Evolutionary conservation across 345 rosid species (phyloP), one percentile per base, ranked within the genome.

Genomic region (Gossypium longicalyx): DNA sequence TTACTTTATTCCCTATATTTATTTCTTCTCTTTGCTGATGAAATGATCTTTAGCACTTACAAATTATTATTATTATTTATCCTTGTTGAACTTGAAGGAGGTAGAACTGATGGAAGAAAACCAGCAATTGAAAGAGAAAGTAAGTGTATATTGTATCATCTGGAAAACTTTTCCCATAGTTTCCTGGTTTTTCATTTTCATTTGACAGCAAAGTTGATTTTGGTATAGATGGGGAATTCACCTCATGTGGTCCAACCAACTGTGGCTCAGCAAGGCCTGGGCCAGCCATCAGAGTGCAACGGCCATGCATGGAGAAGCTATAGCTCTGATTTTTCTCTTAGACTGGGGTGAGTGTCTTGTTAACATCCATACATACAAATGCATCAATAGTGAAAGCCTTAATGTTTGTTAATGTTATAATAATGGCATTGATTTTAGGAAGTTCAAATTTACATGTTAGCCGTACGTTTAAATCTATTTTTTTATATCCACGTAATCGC

Each of bases 71-170:
- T 34, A 34, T 34, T 34, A 5, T 48, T 34, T 2, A 19, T 44
- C 56, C 22, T 67, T 71, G 45, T 41, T 38, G 70, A 15, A 70
- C 59, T 19, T 77, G 71, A 78, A 85, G 87, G 81, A 12, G 74
- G 73, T n/a, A 2, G 34, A 71, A 52, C 52, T 85, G 44, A 59
- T 19, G 70, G 82, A 80, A 70, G 82, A 78, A 70, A 85, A 82
- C 69, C 59, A 67, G 77, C 59, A 53, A 19, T 73, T 85, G 77
- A 80, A 74, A 72, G 58, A 80, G 23, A 78, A 10, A 58, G 85
- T 80, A 59, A 59, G 76, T 57, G 23, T 41, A 15, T 44, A 45
- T 51, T 51, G 7, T 34, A 34, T 34, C 23, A 69, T 52, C 19
- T 69, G 2, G 2, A 51, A 27, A 51, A 27, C 9, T 51, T 13